Evolutionary conservation across 441 rosid species (phyloP), one percentile per base, ranked within the genome.

Genomic region (Rhodomyrtus psidioides): DNA sequence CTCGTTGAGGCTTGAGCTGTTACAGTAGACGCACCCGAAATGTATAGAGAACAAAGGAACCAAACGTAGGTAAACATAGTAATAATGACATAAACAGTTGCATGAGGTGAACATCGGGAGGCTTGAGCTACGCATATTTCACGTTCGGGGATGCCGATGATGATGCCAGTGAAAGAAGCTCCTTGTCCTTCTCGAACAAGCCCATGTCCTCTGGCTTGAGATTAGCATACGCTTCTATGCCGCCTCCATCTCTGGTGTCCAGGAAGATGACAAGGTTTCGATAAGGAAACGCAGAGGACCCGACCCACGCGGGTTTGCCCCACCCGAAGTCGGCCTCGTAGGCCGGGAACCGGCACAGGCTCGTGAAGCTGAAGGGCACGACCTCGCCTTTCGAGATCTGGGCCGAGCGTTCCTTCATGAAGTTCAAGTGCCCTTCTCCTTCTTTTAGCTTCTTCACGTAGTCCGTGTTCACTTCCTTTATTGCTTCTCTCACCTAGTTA

Each of bases 281-380:
- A 65, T 46, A 86, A 16, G 82, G 62, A 26, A 86, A 21, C 42
- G n/a, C 59, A 6, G 58, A 30, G 46, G 85, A 56, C 21, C 83
- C 88, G 13, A 83, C 60, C 88, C 88, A 86, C 27, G 44, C 86
- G 19, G 88, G 85, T 34, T 83, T 83, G 56, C 88, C 88, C 88
- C 88, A 86, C 39, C 88, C 88, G 76, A 86, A 86, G 55, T 86
- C 88, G 2, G 88, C 85, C 85, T 62, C 88, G 56, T 86, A 54
- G 55, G 44, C 27, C 19, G 88, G 88, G 46, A 86, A 86, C 85
- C 88, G 81, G 55, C 88, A 86, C 82, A 86, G 88, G 51, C 88
- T 83, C 15, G 88, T 86, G 74, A 83, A 86, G 88, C 83, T 86
- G 70, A 74, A 82, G 30, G 85, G 62, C 55, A 86, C 75, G 30